Base-by-base conservation (phyloP, 202 grass and related monocot species). In the Musa balbisiana region DNA sequence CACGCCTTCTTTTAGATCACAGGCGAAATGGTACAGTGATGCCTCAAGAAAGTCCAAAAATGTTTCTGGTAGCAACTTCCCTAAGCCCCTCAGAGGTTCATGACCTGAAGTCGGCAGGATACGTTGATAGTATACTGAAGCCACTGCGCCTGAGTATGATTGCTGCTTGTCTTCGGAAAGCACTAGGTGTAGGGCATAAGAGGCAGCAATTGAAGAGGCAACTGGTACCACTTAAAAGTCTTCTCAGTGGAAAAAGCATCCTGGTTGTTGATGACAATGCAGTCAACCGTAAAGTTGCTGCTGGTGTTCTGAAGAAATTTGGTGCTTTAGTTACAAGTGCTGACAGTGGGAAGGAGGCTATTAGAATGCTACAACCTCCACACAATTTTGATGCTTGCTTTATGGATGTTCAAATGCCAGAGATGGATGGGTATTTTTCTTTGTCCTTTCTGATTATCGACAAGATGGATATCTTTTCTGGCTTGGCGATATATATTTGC, bases 21-120 rank as follows among this genome's bases (percentile, higher is more conserved):
- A 78, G 43, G 65, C 76, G 74, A 51, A 88, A 84, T 64, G 85
- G 81, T 60, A 67, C 66, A 75, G 10, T 88, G 56, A 85, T 79
- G 49, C 80, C 81, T 62, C 82, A 65, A 72, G 73, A 88, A 84
- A 74, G 69, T 29, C 85, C 91, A 68, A 90, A 90, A 63, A 55
- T 90, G 55, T 90, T 94, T 80, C 79, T 94, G 62, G 72, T 90
- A 66, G 91, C 85, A 62, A 86, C 81, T 60, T 94, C 83, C 50
- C 78, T 94, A 63, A 86, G 53, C 23, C 43, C 83, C 51, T 25
- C 53, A 10, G 85, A 88, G 56, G 80, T 73, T 62, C 79, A 85
- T 67, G 82, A 73, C n/a, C 76, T 86, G 27, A 90, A 87, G 72
- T 88, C 80, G 52, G 80, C 81, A 73, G 87, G 87, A 77, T 83